Evolutionary conservation across 352 stramenopile species (phyloP).

Genomic region (Aphanomyces euteiches): DNA sequence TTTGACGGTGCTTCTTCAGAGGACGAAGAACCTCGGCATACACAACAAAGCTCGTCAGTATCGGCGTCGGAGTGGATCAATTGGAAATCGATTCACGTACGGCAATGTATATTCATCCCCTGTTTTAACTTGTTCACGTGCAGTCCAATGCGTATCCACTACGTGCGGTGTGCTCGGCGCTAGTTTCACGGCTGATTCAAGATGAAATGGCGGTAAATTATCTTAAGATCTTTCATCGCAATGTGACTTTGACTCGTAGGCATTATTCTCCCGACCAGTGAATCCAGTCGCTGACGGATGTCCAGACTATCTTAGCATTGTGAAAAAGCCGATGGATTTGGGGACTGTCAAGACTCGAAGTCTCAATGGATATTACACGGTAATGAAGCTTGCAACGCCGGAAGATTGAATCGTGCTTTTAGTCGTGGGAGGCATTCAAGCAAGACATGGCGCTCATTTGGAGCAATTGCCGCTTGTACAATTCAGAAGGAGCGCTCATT

Average conservation of each 20-base stretch:
- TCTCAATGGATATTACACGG: conserved; percentile 58
- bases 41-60: not conserved
- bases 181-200: conserved; percentile 63
- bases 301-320: conserved; percentile 78
- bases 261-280: conserved; percentile 80
- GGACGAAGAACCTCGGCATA: conserved; percentile 35
- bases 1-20: conserved; percentile 38
- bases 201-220: conserved; percentile 63
- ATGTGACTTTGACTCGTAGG: conserved; percentile 35
- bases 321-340: conserved; percentile 82
- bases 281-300: conserved; percentile 77
- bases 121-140: conserved; percentile 31
- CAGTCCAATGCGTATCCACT: conserved; percentile 31
- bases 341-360: conserved; percentile 71
- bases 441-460: conserved; percentile 75
- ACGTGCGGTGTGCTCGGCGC: conserved; percentile 53
- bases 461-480: conserved; percentile 80
- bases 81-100: conserved; percentile 39
- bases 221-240: not conserved
- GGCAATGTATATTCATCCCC: not conserved
- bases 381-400: conserved; percentile 31
- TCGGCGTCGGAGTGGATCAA: conserved; percentile 53
- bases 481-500: conserved; percentile 67
- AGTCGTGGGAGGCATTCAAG: conserved; percentile 79
- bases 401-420: not conserved